phyloP scores from a whole-genome alignment of 2,329 filamentous ascomycete species.

The Fusarium begoniae region DNA sequence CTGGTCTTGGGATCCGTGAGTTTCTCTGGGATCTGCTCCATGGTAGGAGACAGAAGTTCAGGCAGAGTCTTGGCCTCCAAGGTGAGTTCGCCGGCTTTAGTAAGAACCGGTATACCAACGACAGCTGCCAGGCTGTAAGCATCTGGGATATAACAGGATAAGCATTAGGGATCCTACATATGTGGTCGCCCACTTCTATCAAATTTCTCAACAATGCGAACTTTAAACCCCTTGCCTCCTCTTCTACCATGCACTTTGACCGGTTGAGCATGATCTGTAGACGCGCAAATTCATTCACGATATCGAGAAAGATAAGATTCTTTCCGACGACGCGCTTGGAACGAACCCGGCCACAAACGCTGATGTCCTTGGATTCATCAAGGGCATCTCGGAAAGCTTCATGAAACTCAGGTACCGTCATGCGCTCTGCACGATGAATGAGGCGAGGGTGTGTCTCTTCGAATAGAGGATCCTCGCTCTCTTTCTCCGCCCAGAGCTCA shows the following conservation, averaged over 20 bases:
- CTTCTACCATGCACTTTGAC: conserved; percentile 54
- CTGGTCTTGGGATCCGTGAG: conserved; percentile 76
- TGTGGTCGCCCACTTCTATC: conserved; percentile 82
- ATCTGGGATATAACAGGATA: conserved; percentile 26
- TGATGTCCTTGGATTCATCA: conserved; percentile 42
- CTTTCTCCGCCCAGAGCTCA: conserved; percentile 46
- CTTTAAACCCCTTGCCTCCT: conserved; percentile 49
- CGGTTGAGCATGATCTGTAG: conserved; percentile 82
- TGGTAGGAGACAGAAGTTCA: conserved; percentile 76
- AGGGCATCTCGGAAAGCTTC: conserved; percentile 42
- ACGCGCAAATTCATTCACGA: conserved; percentile 75
- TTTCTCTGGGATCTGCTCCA: conserved; percentile 79
- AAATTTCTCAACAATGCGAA: conserved; percentile 72
- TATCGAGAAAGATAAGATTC: conserved; percentile 85
- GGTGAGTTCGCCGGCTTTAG: conserved; percentile 78
- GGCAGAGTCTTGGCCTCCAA: conserved; percentile 75
- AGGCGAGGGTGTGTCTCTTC: conserved; percentile 50
- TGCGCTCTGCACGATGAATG: conserved; percentile 38
- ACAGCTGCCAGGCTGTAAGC: conserved; percentile 62
- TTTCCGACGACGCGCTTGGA: conserved; percentile 76
- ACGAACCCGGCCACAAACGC: conserved; percentile 71
- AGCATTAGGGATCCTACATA: conserved; percentile 67
- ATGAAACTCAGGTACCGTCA: conserved; percentile 49
- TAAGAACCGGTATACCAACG: conserved; percentile 74
- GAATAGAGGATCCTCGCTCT: conserved; percentile 49